These are phyloP conservation scores for Naegleria lovaniensis DNA, from an alignment of 208 protist species.

Conservation along the genomic window DNA sequence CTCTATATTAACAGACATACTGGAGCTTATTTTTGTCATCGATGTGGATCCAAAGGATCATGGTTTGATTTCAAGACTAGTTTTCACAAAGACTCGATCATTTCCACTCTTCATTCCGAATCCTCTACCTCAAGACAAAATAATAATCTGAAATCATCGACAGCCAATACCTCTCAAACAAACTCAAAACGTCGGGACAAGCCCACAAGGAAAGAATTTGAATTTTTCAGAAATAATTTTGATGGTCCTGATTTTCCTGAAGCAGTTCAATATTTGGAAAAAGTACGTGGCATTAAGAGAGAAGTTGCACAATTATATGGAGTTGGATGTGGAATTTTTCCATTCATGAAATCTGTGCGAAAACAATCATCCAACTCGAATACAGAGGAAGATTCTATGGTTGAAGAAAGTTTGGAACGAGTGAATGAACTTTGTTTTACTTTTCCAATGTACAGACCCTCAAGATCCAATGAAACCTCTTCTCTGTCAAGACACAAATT, in stretches of 20 bases:
- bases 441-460: conserved; percentile 41
- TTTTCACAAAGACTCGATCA: neutral
- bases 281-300: conserved; percentile 8
- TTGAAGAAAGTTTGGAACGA: conserved; percentile 26
- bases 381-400: too few species aligned
- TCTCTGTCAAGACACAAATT: conserved; percentile 38
- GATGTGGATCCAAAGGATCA: conserved; percentile 42
- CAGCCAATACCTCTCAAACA: neutral
- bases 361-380: too few species aligned
- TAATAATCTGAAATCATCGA: neutral
- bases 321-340: conserved; percentile 37
- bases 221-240: neutral
- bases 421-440: conserved; percentile 42
- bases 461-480: conserved; percentile 4
- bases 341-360: conserved; percentile 21
- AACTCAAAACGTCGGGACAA: conserved; percentile 17
- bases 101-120: conserved; percentile 47
- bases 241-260: neutral
- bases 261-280: neutral
- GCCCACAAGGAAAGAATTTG: neutral
- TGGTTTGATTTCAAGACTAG: conserved; percentile 27
- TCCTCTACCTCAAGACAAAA: conserved; percentile 22
- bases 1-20: conserved; percentile 45
- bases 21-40: conserved; percentile 45
- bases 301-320: conserved; percentile 39